Evolutionary conservation across 305 asterid species (phyloP), one percentile per base, ranked within the genome.

Genomic region (Fraxinus albicans): DNA sequence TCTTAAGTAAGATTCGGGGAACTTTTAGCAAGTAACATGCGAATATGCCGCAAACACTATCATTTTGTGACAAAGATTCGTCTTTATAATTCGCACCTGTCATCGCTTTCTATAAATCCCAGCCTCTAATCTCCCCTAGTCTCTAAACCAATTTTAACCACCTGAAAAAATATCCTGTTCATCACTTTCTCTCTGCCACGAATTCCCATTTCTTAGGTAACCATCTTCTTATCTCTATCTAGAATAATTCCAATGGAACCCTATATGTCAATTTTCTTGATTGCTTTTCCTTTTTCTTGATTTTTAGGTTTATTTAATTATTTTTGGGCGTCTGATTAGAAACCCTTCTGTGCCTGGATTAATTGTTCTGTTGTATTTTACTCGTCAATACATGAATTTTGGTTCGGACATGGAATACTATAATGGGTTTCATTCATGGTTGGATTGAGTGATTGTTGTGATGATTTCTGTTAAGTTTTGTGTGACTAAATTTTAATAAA

Each of bases 81-180:
- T 69, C 47, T 76, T 65, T 31, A 58, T 84, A 53, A 89, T 87
- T 89, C 92, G 89, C 90, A 87, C 86, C 73, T 47, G 3, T 55
- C 74, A 27, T 12, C 19, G 8, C 19, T 27, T 69, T 69, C 31
- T 29, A 69, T 69, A 69, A 10, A 69, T 74, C 84, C n/a, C n/a
- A 3, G 58, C 58, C 19, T 13, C 19, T 47, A 13, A 4, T 47
- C 58, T 47, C 58, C 6, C 19, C 58, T 13, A 1, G 7, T 47
- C 19, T 13, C 19, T 13, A 47, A 47, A 4, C 2, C 58, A 13
- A 47, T 47, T 47, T 47, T 47, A 47, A 13, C 58, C 2, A 13
- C 58, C 58, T 47, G 19, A 47, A 10, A 47, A 13, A 0, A 13
- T 17, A 47, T 3, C 58, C 19, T 47, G 58, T 47, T 13, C 58